A percentile compares a stretch with the other conserved stretches of the same genome.
Evolutionary conservation across 345 rosid species (phyloP).

Genomic region (Microthlaspi erraticum): DNA sequence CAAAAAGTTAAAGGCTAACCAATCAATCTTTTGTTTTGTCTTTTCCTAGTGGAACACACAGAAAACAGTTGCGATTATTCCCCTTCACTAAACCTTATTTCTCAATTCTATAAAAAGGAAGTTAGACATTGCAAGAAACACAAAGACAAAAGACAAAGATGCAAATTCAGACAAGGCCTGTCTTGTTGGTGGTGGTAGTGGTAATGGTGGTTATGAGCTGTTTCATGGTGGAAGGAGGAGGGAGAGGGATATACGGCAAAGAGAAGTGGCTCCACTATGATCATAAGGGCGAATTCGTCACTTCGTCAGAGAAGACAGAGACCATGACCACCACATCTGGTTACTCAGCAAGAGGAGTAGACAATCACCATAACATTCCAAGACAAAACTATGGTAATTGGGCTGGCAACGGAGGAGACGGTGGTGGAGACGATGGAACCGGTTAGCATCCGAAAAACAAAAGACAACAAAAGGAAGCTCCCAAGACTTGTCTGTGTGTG

Average conservation of each 20-base stretch:
- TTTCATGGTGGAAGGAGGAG: conserved; percentile 39
- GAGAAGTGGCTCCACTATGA: conserved; percentile 31
- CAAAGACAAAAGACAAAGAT: conserved; percentile 30
- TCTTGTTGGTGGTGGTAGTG: conserved; percentile 27
- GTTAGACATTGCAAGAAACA: conserved; percentile 21
- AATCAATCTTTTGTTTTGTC: conserved; percentile 40
- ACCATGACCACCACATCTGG: too few relatives aligned
- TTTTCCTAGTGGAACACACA: conserved; percentile 36
- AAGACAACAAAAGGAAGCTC: conserved; percentile 28
- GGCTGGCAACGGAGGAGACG: conserved; percentile 38
- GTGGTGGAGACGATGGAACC: conserved; percentile 37
- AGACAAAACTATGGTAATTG: conserved; percentile 52
- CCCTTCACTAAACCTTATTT: conserved; percentile 5
- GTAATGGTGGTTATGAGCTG: conserved; percentile 30
- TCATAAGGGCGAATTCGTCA: conserved; percentile 26
- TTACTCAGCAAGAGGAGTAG: conserved; percentile 38
- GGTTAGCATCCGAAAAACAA: conserved; percentile 28
- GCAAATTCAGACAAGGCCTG: conserved; percentile 26
- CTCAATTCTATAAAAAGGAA: conserved; percentile 29
- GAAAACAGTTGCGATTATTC: conserved; percentile 18
- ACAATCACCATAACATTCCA: conserved; percentile 60
- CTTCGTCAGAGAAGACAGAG: not conserved
- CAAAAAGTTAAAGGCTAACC: conserved; percentile 27
- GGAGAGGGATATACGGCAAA: conserved; percentile 30
- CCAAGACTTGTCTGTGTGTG: conserved; percentile 12